Conservation (phyloP, 2,329 filamentous ascomycete species). For the Monosporascus sp. region DNA sequence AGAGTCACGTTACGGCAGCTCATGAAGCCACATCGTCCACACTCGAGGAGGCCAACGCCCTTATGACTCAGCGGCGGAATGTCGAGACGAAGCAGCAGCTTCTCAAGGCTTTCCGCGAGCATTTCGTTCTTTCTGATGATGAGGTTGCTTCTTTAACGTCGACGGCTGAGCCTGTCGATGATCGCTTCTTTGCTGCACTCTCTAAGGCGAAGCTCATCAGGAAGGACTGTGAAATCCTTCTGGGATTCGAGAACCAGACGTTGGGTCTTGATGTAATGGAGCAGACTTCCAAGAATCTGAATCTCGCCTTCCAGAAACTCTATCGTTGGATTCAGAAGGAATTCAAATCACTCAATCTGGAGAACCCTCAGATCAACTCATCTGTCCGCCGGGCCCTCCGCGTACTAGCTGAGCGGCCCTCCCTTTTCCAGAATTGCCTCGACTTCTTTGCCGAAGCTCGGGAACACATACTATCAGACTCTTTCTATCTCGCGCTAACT, state of each 20-base stretch:
- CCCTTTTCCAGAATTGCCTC: slow-evolving; percentile 87
- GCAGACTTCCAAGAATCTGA: slow-evolving; percentile 78
- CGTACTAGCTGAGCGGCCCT: slow-evolving; percentile 82
- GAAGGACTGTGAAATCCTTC: slow-evolving; percentile 79
- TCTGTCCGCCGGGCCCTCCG: slow-evolving; percentile 79
- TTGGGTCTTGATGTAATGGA: slow-evolving; percentile 89
- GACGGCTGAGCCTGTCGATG: slow-evolving; percentile 75
- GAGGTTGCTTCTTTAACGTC: slow-evolving; percentile 73
- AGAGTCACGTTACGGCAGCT: slow-evolving; percentile 68
- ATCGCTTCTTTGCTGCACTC: slow-evolving; percentile 75
- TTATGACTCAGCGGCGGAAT: slow-evolving; percentile 68
- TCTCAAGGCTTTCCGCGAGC: slow-evolving; percentile 68
- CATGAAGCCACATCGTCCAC: slow-evolving; percentile 69
- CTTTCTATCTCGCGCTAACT: slow-evolving; percentile 83
- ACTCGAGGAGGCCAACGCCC: slow-evolving; percentile 67
- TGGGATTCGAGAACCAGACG: slow-evolving; percentile 85
- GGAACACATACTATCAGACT: slow-evolving; percentile 79
- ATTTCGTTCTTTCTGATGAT: slow-evolving; percentile 80
- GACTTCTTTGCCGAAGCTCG: slow-evolving; percentile 89
- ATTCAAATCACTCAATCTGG: slow-evolving; percentile 86
- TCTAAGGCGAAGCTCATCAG: slow-evolving; percentile 80
- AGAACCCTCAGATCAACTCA: slow-evolving; percentile 86
- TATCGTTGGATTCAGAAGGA: slow-evolving; percentile 94
- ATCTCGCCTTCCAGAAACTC: slow-evolving; percentile 88
- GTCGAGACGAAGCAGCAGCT: slow-evolving; percentile 77